A percentile compares a stretch with the other conserved stretches of the same genome.
These are phyloP conservation scores for Xylariaceae sp. DNA, from an alignment of 2,329 filamentous ascomycete species.

Conservation along the genomic window DNA sequence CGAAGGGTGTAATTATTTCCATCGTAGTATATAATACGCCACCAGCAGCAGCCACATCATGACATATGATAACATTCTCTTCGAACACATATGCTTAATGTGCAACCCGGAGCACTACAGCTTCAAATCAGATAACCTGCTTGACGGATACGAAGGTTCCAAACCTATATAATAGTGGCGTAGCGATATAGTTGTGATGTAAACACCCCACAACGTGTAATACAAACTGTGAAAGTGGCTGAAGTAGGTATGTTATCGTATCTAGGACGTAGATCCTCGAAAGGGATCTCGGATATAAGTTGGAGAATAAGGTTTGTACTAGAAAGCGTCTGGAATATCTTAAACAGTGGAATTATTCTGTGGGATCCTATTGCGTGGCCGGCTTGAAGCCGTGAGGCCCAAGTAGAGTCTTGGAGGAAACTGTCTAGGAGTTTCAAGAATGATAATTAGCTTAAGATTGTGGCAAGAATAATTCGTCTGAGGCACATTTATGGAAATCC, in stretches of 20 bases:
- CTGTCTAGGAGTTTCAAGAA: background rate
- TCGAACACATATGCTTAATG: slow-evolving; percentile 5
- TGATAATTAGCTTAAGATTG: background rate
- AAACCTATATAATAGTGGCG: background rate
- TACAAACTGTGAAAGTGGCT: background rate
- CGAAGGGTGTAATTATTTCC: no score
- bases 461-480: background rate
- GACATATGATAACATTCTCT: slow-evolving; percentile 8
- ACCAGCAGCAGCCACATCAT: no score
- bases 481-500: background rate
- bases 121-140: no score
- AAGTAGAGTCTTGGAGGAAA: background rate
- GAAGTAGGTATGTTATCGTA: slow-evolving; percentile 18
- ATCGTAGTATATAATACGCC: no score
- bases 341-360: no score
- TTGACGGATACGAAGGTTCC: no score
- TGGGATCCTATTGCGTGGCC: background rate
- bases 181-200: background rate
- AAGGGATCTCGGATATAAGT: background rate
- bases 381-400: background rate
- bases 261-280: background rate
- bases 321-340: slow-evolving; percentile 14
- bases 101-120: background rate
- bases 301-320: slow-evolving; percentile 14
- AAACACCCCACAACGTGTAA: background rate